Base-by-base conservation (phyloP, 345 rosid species). In the Syzygium jambos region DNA sequence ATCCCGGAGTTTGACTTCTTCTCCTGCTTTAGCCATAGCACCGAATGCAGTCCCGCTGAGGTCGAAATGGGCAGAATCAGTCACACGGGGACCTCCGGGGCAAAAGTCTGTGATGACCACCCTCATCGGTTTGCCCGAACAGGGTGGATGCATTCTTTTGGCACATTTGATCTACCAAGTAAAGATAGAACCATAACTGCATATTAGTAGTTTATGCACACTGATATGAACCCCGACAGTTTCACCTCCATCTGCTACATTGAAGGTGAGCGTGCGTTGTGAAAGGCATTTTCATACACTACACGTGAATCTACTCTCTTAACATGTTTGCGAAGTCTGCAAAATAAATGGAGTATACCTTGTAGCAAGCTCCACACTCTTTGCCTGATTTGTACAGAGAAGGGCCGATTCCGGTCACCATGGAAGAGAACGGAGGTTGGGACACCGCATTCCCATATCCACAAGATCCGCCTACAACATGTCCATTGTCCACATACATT, bases 311-410 rank as follows among this genome's bases (percentile, higher is more conserved):
- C 49, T 19, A 34, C 49, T 19, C 46, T 73, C 80, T 38, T 38
- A 5, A 34, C 43, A 1, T 38, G 80, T 73, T 19, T 6, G 8
- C 14, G 0, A 19, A 19, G 49, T 73, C 9, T 25, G 80, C 49
- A 3, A 34, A 10, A 21, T 21, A 19, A 38, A 55, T 17, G 22
- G n/a, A 13, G 22, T 15, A 51, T 53, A 92, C 95, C 91, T 87
- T 90, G 85, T 93, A 94, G 80, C 94, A 94, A 49, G 93, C 94
- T 85, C 95, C 94, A 54, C 95, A 94, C 87, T 90, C 95, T 78
- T 91, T 88, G 89, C 95, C 95, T 4, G 91, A 87, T 11, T 87
- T 85, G 65, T 92, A 93, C 6, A 94, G 94, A 65, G 88, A 89
- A 14, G 94, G 94, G 21, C 95, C 93, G 6, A 86, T 85, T 34